phyloP scores from a whole-genome alignment of 371 early-diverging fungal genomes.

The Lichtheimia ornata region DNA sequence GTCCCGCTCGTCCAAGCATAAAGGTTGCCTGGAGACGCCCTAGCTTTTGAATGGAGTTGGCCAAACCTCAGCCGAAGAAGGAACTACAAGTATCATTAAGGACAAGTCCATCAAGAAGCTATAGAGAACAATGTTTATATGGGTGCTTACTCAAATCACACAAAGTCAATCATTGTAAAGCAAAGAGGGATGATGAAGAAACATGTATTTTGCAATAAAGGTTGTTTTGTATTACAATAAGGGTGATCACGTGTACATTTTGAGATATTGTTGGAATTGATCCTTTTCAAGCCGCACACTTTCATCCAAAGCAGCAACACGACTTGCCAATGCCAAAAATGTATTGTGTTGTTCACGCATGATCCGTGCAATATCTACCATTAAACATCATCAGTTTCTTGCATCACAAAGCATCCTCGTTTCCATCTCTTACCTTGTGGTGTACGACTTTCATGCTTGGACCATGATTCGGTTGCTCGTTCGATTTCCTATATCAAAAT shows the following conservation, averaged over 20 bases:
- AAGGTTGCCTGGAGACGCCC: too few relatives aligned
- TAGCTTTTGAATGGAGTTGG: too few relatives aligned
- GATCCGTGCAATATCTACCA: slow-evolving; percentile 54
- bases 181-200: too few relatives aligned
- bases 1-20: too few relatives aligned
- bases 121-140: too few relatives aligned
- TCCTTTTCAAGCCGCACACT: slow-evolving; percentile 51
- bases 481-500: slow-evolving; percentile 33
- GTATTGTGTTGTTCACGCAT: slow-evolving; percentile 65
- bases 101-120: too few relatives aligned
- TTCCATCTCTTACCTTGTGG: slow-evolving; percentile 41
- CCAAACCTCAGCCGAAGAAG: too few relatives aligned
- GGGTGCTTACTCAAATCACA: too few relatives aligned
- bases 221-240: background rate
- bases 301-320: slow-evolving; percentile 65
- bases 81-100: too few relatives aligned
- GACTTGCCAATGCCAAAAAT: slow-evolving; percentile 62
- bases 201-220: too few relatives aligned
- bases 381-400: background rate
- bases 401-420: background rate
- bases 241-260: slow-evolving; percentile 18
- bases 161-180: too few relatives aligned
- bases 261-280: slow-evolving; percentile 35
- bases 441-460: slow-evolving; percentile 32
- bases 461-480: slow-evolving; percentile 39